Evolutionary conservation across 495 filamentous ascomycete genomes (phyloP), one percentile per base, ranked within the genome.

Genomic region (Platismatia glauca): DNA sequence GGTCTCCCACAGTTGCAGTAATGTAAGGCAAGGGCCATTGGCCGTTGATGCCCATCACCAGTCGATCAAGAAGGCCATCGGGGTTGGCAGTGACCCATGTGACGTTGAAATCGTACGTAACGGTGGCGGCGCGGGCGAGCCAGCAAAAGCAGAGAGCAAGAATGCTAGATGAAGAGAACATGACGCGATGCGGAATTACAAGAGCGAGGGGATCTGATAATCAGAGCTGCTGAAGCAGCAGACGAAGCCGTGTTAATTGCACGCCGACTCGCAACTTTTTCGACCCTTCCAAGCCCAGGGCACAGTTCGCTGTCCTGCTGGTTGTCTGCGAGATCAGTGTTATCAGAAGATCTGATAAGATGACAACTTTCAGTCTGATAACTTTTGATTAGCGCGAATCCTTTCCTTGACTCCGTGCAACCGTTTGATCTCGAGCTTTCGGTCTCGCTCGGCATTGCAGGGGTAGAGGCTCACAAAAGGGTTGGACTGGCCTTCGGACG

Each of bases 41-140:
- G 4, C 80, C 81, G 67, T 95, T 95, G 78, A 94, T 90, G 59
- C 89, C 88, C 70, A 95, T 95, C 1, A 82, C 82, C 13, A 83
- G 84, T 18, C 90, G 81, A 22, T 82, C 75, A 55, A 81, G 81
- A 24, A 76, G 65, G 39, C 85, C 87, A 76, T 96, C 91, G 3
- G 91, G 91, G 66, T 91, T 88, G 20, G 88, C 84, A 61, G 79
- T 85, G 27, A 91, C 84, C 91, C 91, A 96, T 43, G 81, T 81
- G 64, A 94, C 79, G 67, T 89, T 85, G 78, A 89, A 95, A 69
- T 93, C 77, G 64, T 88, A 86, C 18, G 78, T 86, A 50, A 88
- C 78, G 4, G 82, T 89, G 18, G 78, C 83, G 61, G 82, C 81
- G 37, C 59, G 16, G 22, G 56, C 29, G 37, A 64, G 44, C 44